These are phyloP conservation scores for Paecilomyces niveus DNA, from an alignment of 2,329 filamentous ascomycete genomes.

Conservation along the genomic window DNA sequence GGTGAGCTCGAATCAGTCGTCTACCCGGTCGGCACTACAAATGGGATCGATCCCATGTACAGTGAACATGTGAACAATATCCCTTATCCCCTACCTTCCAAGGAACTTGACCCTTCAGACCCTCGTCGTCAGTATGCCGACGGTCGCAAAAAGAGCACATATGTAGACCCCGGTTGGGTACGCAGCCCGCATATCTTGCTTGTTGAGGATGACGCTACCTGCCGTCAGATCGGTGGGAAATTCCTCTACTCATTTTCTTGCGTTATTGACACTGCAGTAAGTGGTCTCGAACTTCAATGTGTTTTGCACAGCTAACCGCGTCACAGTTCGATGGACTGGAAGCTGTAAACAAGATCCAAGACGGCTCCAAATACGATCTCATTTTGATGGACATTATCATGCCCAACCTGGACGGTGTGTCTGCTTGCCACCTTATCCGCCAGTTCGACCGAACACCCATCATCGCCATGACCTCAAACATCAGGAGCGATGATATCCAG, in stretches of 20 bases:
- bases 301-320: conserved; percentile 3
- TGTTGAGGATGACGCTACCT: conserved; percentile 73
- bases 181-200: conserved; percentile 72
- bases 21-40: conserved; percentile 83
- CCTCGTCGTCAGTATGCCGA: conserved; percentile 42
- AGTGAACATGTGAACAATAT: conserved; percentile 93
- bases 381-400: conserved; percentile 96
- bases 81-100: conserved; percentile 71
- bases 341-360: conserved; percentile 77
- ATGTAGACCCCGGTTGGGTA: conserved; percentile 58
- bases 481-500: conserved; percentile 89
- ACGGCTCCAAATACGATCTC: conserved; percentile 57
- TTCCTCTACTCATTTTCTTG: conserved; percentile 60
- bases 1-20: conserved; percentile 65
- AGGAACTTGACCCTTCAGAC: conserved; percentile 47
- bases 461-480: conserved; percentile 98
- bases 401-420: conserved; percentile 92
- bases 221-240: conserved; percentile 59
- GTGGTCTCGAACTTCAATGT: conserved; percentile 18
- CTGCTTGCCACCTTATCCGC: conserved; percentile 85
- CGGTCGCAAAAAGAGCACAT: conserved; percentile 53
- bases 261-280: conserved; percentile 56
- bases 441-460: conserved; percentile 81
- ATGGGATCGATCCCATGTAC: conserved; percentile 91
- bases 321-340: conserved; percentile 76